Evolutionary conservation across 2,329 filamentous ascomycete genomes (phyloP).

Genomic region (Trichoderma brevicompactum): DNA sequence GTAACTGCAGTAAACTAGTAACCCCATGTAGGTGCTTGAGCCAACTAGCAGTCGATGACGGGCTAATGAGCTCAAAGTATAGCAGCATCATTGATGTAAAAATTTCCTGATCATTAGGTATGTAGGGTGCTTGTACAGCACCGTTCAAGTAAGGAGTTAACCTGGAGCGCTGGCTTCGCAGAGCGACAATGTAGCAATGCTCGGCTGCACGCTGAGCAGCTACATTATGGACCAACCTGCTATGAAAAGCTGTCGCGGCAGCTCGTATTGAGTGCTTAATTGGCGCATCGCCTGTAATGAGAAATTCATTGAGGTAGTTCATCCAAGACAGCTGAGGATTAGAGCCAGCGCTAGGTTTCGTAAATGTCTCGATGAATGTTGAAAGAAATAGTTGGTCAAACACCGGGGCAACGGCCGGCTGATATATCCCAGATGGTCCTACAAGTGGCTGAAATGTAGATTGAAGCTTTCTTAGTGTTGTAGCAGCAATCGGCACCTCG

Average conservation of each 20-base stretch:
- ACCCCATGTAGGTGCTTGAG: slow-evolving; percentile 19
- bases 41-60: slow-evolving; percentile 22
- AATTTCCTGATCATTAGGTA: slow-evolving; percentile 13
- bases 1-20: not conserved
- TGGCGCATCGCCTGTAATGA: not conserved
- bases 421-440: not conserved
- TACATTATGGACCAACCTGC: not conserved
- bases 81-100: slow-evolving; percentile 19
- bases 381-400: slow-evolving; percentile 7
- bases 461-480: not conserved
- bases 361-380: slow-evolving; percentile 11
- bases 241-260: slow-evolving; percentile 1
- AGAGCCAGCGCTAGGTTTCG: not conserved
- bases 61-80: slow-evolving; percentile 16
- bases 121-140: not conserved
- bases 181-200: slow-evolving; percentile 6
- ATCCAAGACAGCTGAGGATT: slow-evolving; percentile 17
- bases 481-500: not conserved
- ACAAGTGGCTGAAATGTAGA: not conserved
- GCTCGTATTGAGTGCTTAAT: slow-evolving; percentile 19
- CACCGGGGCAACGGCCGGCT: not conserved
- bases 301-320: not conserved
- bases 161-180: not conserved
- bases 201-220: slow-evolving; percentile 1
- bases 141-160: not conserved